Evolutionary conservation across 2,329 filamentous ascomycete genomes (phyloP).

Genomic region (Pseudocercospora pini-densiflorae): DNA sequence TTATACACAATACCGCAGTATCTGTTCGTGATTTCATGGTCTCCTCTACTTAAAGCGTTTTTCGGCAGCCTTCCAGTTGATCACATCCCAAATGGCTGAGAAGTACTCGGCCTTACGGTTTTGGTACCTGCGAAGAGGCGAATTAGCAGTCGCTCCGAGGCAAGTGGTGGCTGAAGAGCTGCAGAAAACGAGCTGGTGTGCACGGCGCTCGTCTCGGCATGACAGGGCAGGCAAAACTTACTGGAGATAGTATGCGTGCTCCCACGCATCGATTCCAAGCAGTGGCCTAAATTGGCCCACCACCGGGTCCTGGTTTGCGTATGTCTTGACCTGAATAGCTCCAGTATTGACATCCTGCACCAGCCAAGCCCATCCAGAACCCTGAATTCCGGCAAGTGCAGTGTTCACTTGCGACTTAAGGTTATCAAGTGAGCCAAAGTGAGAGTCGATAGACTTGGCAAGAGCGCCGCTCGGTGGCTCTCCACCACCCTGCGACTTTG

Average conservation of each 20-base stretch:
- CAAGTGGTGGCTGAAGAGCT: no score
- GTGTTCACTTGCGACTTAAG: constrained; percentile 68
- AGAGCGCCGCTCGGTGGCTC: constrained; percentile 64
- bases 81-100: constrained; percentile 87
- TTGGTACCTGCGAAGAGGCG: no score
- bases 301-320: constrained; percentile 87
- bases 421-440: constrained; percentile 62
- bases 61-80: constrained; percentile 88
- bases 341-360: constrained; percentile 68
- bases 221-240: no score
- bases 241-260: constrained; percentile 94
- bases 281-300: constrained; percentile 81
- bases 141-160: not conserved
- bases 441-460: constrained; percentile 61
- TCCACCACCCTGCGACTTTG: constrained; percentile 68
- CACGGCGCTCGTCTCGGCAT: no score
- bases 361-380: constrained; percentile 78
- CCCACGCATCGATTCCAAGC: constrained; percentile 91
- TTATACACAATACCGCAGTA: not conserved
- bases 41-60: constrained; percentile 40
- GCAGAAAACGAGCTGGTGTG: no score
- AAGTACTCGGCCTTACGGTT: constrained; percentile 98
- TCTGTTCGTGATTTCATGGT: not conserved
- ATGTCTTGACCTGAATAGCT: constrained; percentile 74
- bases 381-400: constrained; percentile 68